A percentile compares a stretch with the other conserved stretches of the same genome.
phyloP scores from a whole-genome alignment of 2,329 filamentous ascomycete genomes.

The Hyphodiscus sp. region DNA sequence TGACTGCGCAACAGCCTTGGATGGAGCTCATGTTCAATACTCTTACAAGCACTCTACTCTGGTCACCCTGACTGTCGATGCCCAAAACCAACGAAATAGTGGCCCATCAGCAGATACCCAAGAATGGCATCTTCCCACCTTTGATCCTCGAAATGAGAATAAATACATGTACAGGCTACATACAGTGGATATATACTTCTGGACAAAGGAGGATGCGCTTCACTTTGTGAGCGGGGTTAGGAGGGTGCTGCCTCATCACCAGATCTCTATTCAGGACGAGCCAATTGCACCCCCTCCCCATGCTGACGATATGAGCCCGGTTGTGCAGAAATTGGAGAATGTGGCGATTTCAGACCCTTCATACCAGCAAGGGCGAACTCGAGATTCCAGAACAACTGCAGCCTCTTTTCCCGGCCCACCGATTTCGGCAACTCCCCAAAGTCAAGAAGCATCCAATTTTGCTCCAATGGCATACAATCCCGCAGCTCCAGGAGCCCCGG shows the following conservation, averaged over 20 bases:
- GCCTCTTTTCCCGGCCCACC: conserved; percentile 25
- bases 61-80: conserved; percentile 60
- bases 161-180: conserved; percentile 76
- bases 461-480: conserved; percentile 62
- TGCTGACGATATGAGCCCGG: conserved; percentile 51
- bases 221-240: conserved; percentile 64
- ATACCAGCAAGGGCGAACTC: conserved; percentile 31
- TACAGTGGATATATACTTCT: conserved; percentile 73
- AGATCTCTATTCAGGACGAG: conserved; percentile 59
- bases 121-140: conserved; percentile 71
- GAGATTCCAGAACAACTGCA: conserved; percentile 22
- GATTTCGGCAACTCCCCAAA: conserved; percentile 31
- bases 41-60: conserved; percentile 69
- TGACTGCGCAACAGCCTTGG: conserved; percentile 47
- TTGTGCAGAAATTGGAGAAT: conserved; percentile 69
- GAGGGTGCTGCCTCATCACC: conserved; percentile 53
- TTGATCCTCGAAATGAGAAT: conserved; percentile 64
- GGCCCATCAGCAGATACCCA: conserved; percentile 36
- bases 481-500: conserved; percentile 66
- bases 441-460: conserved; percentile 39
- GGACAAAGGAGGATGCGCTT: conserved; percentile 65
- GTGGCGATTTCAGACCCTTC: conserved; percentile 58
- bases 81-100: conserved; percentile 20
- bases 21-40: conserved; percentile 58
- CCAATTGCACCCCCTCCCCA: conserved; percentile 45